A percentile compares a stretch with the other conserved stretches of the same genome.
Evolutionary conservation across 2,329 filamentous ascomycete genomes (phyloP).

Genomic region (Dothistroma septosporum): DNA sequence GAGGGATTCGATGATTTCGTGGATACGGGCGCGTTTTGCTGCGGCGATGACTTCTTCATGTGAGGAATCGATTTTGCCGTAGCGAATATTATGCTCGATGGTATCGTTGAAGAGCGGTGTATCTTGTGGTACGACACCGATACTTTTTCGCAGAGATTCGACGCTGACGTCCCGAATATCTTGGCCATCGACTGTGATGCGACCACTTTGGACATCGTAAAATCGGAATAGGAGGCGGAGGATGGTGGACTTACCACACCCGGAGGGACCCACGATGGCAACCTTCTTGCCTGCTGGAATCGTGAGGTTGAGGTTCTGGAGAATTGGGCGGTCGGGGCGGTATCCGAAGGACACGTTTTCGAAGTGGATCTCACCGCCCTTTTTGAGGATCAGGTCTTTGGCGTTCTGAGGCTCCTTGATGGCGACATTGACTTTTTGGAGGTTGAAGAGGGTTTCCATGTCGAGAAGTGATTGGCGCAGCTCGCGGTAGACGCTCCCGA

Average conservation of each 20-base stretch:
- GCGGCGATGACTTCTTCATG: slow-evolving; percentile 70
- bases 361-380: slow-evolving; percentile 85
- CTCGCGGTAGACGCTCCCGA: slow-evolving; percentile 96
- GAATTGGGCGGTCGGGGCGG: slow-evolving; percentile 76
- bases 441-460: slow-evolving; percentile 97
- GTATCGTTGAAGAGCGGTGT: slow-evolving; percentile 97
- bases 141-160: slow-evolving; percentile 76
- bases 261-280: slow-evolving; percentile 89
- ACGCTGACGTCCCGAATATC: slow-evolving; percentile 79
- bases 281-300: slow-evolving; percentile 96
- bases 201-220: slow-evolving; percentile 81
- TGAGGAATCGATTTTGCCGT: slow-evolving; percentile 75
- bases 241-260: slow-evolving; percentile 94
- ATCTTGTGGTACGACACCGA: slow-evolving; percentile 95
- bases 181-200: slow-evolving; percentile 88
- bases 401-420: slow-evolving; percentile 75
- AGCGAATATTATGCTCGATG: slow-evolving; percentile 91
- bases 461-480: slow-evolving; percentile 89
- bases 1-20: slow-evolving; percentile 74
- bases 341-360: slow-evolving; percentile 96
- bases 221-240: slow-evolving; percentile 87
- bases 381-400: slow-evolving; percentile 64
- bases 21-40: slow-evolving; percentile 76
- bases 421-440: slow-evolving; percentile 91
- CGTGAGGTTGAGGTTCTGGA: slow-evolving; percentile 77